Conservation (phyloP, 2,329 filamentous ascomycete genomes). For the Cytospora leucostoma region DNA sequence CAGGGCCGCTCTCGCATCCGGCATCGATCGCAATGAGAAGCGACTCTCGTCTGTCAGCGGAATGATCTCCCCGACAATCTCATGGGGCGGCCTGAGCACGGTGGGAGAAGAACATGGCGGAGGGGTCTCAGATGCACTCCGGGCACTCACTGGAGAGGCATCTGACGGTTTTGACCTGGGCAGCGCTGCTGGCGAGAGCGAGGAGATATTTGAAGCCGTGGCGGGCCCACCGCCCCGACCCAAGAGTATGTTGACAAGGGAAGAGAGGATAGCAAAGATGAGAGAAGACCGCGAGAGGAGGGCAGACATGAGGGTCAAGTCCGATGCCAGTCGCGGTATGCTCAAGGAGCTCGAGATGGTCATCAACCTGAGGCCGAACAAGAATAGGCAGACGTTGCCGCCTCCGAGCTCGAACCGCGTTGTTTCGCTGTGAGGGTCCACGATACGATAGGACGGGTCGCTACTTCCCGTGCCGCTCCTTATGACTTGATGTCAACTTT, state of each 20-base stretch:
- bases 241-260: conserved; percentile 72
- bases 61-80: conserved; percentile 59
- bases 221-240: conserved; percentile 72
- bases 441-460: background rate
- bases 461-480: conserved; percentile 19
- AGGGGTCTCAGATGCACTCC: conserved; percentile 62
- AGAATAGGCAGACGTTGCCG: conserved; percentile 41
- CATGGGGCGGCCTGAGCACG: conserved; percentile 68
- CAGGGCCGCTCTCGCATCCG: conserved; percentile 77
- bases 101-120: conserved; percentile 51
- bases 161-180: conserved; percentile 52
- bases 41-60: conserved; percentile 64
- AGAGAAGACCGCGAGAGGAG: conserved; percentile 81
- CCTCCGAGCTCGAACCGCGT: conserved; percentile 39
- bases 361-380: conserved; percentile 59
- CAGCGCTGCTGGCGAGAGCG: conserved; percentile 58
- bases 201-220: conserved; percentile 89
- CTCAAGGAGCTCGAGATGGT: conserved; percentile 89
- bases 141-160: conserved; percentile 73
- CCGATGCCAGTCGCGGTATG: conserved; percentile 85
- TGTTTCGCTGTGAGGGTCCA: conserved; percentile 43
- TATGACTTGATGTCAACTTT: conserved; percentile 24
- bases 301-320: conserved; percentile 69
- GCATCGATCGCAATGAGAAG: conserved; percentile 79
- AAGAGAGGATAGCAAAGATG: conserved; percentile 86